Percentiles rank a stretch among this genome's conserved stretches.
Conservation (phyloP, 177 flowering plant species). For the Telopea speciosissima region DNA sequence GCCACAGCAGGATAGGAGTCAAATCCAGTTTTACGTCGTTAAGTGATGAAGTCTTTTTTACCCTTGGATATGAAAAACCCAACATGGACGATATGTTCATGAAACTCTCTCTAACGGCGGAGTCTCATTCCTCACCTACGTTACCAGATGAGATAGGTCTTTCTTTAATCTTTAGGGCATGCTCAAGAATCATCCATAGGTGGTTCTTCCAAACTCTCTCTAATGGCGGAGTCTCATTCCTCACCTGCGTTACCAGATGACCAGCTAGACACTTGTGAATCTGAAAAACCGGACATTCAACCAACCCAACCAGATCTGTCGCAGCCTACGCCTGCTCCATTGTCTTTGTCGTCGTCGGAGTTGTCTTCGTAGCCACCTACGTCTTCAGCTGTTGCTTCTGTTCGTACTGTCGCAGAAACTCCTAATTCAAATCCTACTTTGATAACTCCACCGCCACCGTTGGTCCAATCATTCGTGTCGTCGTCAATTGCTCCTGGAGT, state of each 20-base stretch:
- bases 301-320: conserved; percentile 18
- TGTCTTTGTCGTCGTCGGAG: conserved; percentile 6
- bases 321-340: conserved; percentile 5
- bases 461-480: conserved; percentile 19
- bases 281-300: conserved; percentile 21
- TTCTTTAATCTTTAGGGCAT: background rate
- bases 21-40: too few species aligned
- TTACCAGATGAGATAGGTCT: too few species aligned
- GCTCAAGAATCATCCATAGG: background rate
- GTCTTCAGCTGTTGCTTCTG: background rate
- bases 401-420: conserved; percentile 16
- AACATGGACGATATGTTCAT: too few species aligned
- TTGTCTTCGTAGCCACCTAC: too few species aligned
- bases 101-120: too few species aligned
- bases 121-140: too few species aligned
- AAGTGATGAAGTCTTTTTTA: too few species aligned
- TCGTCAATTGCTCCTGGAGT: conserved; percentile 1
- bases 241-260: conserved; percentile 28
- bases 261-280: conserved; percentile 19
- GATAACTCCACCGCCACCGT: conserved; percentile 18
- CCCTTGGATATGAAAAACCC: too few species aligned
- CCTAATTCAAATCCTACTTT: conserved; percentile 27
- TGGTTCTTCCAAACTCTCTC: background rate
- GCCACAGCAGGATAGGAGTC: too few species aligned
- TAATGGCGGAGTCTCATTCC: conserved; percentile 45